Conservation (phyloP, 306 rosid genomes). For the Benincasa hispida region DNA sequence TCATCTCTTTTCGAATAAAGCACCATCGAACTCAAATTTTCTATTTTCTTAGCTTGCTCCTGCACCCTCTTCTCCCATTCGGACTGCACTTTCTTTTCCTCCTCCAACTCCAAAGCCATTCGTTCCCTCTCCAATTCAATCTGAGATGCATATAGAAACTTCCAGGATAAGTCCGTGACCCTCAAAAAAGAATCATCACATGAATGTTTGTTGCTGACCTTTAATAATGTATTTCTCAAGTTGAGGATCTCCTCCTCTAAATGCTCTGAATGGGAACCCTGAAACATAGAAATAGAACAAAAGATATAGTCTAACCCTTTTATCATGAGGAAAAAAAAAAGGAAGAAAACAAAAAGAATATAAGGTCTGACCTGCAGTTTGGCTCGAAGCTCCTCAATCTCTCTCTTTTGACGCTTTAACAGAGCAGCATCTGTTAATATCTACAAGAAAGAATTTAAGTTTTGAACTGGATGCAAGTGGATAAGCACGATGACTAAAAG, state of each 20-base stretch:
- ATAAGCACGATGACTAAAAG: conserved; percentile 4
- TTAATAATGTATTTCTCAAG: conserved; percentile 78
- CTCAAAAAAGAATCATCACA: conserved; percentile 4
- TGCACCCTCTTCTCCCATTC: conserved; percentile 79
- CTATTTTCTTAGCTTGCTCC: conserved; percentile 85
- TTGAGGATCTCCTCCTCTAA: conserved; percentile 64
- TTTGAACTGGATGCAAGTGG: background rate
- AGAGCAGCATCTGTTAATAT: conserved; percentile 97
- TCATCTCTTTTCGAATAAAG: conserved; percentile 81
- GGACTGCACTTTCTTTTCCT: conserved; percentile 81
- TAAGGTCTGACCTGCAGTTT: conserved; percentile 61
- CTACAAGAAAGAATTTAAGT: conserved; percentile 23
- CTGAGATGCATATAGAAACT: conserved; percentile 25
- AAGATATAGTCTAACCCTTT: conserved; percentile 8
- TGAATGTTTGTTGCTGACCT: conserved; percentile 31
- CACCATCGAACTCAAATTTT: conserved; percentile 89
- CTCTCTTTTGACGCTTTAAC: conserved; percentile 89
- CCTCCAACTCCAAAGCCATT: conserved; percentile 91
- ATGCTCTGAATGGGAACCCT: conserved; percentile 98
- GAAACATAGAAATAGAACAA: conserved; percentile 1
- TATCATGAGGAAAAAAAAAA: background rate
- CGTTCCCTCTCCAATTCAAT: conserved; percentile 91
- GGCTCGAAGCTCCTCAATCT: conserved; percentile 86
- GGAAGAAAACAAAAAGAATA: background rate
- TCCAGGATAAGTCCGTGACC: conserved; percentile 14